phyloP scores from a whole-genome alignment of 805 yeast genomes.

The Candida chilensis region DNA sequence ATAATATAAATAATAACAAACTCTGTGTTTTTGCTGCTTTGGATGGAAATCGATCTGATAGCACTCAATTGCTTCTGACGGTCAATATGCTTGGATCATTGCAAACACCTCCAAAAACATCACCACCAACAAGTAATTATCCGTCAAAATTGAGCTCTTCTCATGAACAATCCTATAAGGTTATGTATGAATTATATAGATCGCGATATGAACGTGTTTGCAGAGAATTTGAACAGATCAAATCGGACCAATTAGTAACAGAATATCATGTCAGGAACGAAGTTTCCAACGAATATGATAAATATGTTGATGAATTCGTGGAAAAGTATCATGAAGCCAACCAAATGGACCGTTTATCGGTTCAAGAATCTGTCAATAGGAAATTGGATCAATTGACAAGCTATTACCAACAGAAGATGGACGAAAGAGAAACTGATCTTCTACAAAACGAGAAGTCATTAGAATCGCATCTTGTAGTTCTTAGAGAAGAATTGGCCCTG shows the following conservation, averaged over 20 bases:
- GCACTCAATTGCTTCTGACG: too few species aligned
- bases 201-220: neutral
- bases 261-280: neutral
- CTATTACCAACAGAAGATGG: neutral
- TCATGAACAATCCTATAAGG: too few species aligned
- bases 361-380: neutral
- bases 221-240: neutral
- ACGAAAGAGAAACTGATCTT: neutral
- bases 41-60: too few species aligned
- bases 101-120: too few species aligned
- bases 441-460: neutral
- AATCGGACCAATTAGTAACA: neutral
- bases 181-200: neutral
- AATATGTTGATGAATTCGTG: neutral
- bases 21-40: too few species aligned
- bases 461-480: neutral
- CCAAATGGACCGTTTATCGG: neutral
- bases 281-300: slow-evolving; percentile 1
- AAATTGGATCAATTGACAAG: neutral
- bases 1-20: too few species aligned
- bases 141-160: too few species aligned
- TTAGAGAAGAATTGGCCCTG: neutral
- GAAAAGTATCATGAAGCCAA: neutral
- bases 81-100: too few species aligned
- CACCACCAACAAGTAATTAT: too few species aligned